phyloP scores from a whole-genome alignment of 139 green algal species.

The Pleodorina starrii region DNA sequence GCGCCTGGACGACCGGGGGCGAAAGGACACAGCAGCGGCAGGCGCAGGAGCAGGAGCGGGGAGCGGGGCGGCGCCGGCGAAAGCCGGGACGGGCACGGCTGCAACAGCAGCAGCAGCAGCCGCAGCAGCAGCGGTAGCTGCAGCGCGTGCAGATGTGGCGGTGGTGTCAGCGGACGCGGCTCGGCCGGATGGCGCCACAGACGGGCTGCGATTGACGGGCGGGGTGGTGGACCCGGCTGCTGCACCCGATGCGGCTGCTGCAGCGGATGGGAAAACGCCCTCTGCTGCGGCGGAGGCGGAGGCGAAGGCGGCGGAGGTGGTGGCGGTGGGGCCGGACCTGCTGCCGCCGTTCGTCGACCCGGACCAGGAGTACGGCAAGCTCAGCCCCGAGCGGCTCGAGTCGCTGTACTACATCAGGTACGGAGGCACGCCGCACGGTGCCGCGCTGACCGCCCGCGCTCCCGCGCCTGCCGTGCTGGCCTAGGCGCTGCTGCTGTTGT shows the following conservation, averaged over 20 bases:
- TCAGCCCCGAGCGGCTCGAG: not conserved
- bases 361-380: not conserved
- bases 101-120: not conserved
- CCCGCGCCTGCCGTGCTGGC: not conserved
- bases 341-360: constrained; percentile 4
- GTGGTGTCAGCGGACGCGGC: too few species aligned
- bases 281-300: not conserved
- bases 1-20: not conserved
- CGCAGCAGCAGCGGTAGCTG: not conserved
- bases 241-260: not conserved
- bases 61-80: too few species aligned
- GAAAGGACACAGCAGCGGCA: not conserved
- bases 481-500: not conserved
- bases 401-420: constrained; percentile 43
- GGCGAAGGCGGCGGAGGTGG: not conserved
- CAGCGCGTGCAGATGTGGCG: too few species aligned
- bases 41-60: not conserved
- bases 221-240: too few species aligned
- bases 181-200: too few species aligned
- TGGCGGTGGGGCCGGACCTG: not conserved
- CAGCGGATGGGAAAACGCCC: not conserved
- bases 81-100: not conserved
- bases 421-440: not conserved
- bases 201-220: too few species aligned
- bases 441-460: not conserved